Percentiles rank a stretch among this genome's conserved stretches.
Conservation (phyloP, 768 basidiomycete genomes). For the Neoboletus magnificus region DNA sequence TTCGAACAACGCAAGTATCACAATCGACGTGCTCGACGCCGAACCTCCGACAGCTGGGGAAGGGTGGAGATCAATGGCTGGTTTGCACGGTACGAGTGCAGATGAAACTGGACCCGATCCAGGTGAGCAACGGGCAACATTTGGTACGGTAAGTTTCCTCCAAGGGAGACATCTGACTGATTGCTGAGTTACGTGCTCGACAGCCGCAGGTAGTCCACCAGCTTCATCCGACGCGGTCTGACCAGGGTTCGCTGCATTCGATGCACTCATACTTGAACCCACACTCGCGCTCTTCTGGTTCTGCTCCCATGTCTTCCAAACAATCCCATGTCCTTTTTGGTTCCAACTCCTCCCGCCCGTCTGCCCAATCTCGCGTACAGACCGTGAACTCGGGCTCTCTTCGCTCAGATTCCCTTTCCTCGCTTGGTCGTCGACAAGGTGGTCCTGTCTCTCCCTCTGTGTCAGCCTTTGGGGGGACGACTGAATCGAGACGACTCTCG, state of each 20-base stretch:
- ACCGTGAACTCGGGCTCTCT: conserved; percentile 38
- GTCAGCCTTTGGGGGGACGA: conserved; percentile 45
- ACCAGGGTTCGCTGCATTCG: conserved; percentile 64
- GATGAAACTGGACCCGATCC: conserved; percentile 19
- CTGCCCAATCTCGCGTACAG: conserved; percentile 39
- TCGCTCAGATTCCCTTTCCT: conserved; percentile 52
- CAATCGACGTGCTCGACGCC: conserved; percentile 65
- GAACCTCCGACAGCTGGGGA: conserved; percentile 61
- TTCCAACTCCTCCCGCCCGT: conserved; percentile 56
- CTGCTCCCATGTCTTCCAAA: conserved; percentile 47
- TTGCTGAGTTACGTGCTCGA: conserved; percentile 13
- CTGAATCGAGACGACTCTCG: conserved; percentile 22
- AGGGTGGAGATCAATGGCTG: conserved; percentile 55
- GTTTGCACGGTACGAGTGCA: conserved; percentile 17
- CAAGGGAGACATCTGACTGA: neutral
- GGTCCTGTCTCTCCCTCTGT: conserved; percentile 44
- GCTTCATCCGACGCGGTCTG: conserved; percentile 45
- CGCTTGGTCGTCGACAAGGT: conserved; percentile 43
- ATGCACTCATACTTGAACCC: conserved; percentile 56
- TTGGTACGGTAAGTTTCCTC: conserved; percentile 54
- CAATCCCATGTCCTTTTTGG: conserved; percentile 42
- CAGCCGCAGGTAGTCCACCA: conserved; percentile 47
- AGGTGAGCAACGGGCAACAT: conserved; percentile 49
- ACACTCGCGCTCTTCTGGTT: conserved; percentile 46
- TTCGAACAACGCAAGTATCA: conserved; percentile 32